Percentiles rank a stretch among this genome's conserved stretches.
phyloP scores from a whole-genome alignment of 805 yeast genomes.

The Saccharomycopsis schoenii region DNA sequence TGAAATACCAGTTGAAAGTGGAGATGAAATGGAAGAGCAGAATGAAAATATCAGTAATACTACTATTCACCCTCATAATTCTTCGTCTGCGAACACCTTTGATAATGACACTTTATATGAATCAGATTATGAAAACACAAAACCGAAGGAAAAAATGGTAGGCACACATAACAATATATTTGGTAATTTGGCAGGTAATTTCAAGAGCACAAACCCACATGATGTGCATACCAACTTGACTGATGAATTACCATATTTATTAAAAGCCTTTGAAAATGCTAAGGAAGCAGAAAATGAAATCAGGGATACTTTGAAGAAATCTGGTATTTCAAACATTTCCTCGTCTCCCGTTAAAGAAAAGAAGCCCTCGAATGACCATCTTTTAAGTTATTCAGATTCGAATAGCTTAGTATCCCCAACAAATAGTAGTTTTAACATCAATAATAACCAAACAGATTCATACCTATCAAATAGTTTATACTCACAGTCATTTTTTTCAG shows the following conservation, averaged over 20 bases:
- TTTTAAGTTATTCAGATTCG: neutral
- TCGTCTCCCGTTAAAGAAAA: neutral
- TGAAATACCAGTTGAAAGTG: neutral
- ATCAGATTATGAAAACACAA: conserved; percentile 3
- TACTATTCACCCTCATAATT: neutral
- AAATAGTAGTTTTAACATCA: neutral
- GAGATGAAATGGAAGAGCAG: neutral
- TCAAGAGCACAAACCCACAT: conserved; percentile 19
- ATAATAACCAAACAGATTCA: neutral
- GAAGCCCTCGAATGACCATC: neutral
- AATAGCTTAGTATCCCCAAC: neutral
- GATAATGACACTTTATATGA: conserved; percentile 16
- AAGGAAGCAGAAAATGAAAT: conserved; percentile 47
- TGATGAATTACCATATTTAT: conserved; percentile 55
- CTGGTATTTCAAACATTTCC: neutral
- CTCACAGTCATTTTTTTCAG: neutral
- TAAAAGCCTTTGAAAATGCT: conserved; percentile 59
- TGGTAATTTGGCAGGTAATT: neutral
- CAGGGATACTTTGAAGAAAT: conserved; percentile 6
- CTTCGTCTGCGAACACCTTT: conserved; percentile 10
- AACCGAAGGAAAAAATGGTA: neutral
- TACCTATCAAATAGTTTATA: neutral
- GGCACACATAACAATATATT: neutral
- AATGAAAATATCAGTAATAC: neutral
- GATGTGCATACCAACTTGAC: conserved; percentile 44